These are phyloP conservation scores for Lentithecium fluviatile DNA, from an alignment of 495 filamentous ascomycete genomes.

Conservation along the genomic window DNA sequence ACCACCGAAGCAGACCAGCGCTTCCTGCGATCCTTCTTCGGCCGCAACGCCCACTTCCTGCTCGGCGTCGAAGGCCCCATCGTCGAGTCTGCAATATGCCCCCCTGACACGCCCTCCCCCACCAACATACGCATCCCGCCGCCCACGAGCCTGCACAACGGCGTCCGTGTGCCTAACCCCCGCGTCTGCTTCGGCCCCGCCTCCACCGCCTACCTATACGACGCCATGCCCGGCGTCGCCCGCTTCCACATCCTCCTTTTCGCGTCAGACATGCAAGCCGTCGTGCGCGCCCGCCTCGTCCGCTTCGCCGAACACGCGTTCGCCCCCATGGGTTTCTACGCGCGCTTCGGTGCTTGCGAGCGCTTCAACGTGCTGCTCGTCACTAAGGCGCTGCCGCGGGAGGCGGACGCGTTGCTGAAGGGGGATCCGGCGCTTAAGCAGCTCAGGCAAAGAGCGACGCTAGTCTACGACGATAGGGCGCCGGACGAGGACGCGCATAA, in stretches of 20 bases:
- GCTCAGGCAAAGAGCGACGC: too few relatives aligned
- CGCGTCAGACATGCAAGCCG: constrained; percentile 33
- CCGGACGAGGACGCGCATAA: constrained; percentile 44
- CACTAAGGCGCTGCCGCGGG: constrained; percentile 35
- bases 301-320: constrained; percentile 17
- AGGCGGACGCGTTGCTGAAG: constrained; percentile 15
- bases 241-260: constrained; percentile 42
- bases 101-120: too few relatives aligned
- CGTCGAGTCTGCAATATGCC: too few relatives aligned
- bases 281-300: constrained; percentile 25
- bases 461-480: constrained; percentile 42
- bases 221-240: constrained; percentile 33
- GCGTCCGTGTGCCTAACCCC: constrained; percentile 43
- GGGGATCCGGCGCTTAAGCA: too few relatives aligned
- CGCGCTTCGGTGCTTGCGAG: constrained; percentile 31
- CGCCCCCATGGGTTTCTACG: constrained; percentile 35
- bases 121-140: constrained; percentile 26
- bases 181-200: constrained; percentile 37
- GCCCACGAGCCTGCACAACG: constrained; percentile 27
- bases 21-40: constrained; percentile 34
- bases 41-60: constrained; percentile 35
- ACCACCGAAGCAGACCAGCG: too few relatives aligned
- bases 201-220: constrained; percentile 43
- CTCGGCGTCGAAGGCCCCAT: constrained; percentile 40
- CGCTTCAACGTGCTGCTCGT: constrained; percentile 43